These are phyloP conservation scores for Aspergillus sojae DNA, from an alignment of 2,329 filamentous ascomycete genomes.

Conservation along the genomic window DNA sequence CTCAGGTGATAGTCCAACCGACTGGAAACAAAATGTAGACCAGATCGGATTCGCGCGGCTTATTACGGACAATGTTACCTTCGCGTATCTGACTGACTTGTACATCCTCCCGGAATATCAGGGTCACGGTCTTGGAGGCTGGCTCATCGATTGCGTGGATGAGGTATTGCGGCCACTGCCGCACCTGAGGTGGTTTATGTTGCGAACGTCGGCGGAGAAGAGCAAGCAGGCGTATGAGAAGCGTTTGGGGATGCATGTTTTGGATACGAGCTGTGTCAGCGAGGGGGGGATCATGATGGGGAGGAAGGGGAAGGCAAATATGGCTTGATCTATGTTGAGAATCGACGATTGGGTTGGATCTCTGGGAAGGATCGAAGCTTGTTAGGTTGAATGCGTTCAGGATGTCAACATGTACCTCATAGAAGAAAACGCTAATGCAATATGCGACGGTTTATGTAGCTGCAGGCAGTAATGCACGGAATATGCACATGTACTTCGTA, in stretches of 20 bases:
- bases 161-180: constrained; percentile 61
- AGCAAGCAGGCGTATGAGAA: constrained; percentile 25
- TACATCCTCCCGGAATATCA: constrained; percentile 65
- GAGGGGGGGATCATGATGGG: constrained; percentile 15
- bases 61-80: constrained; percentile 70
- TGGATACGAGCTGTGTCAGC: constrained; percentile 20
- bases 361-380: not conserved
- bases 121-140: constrained; percentile 64
- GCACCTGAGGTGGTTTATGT: constrained; percentile 60
- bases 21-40: constrained; percentile 23
- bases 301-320: constrained; percentile 11
- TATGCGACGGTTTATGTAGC: not conserved
- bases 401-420: not conserved
- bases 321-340: constrained; percentile 4
- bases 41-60: constrained; percentile 63
- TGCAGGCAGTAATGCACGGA: no score
- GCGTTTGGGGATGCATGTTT: constrained; percentile 26
- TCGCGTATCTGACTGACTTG: constrained; percentile 71
- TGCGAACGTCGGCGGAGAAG: constrained; percentile 37
- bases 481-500: no score
- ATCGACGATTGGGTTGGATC: not conserved
- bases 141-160: constrained; percentile 64
- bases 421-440: not conserved
- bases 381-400: no score
- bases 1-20: not conserved